A percentile compares a stretch with the other conserved stretches of the same genome.
Evolutionary conservation across 352 stramenopile genomes (phyloP).

Genomic region (Globisporangium spinosum): DNA sequence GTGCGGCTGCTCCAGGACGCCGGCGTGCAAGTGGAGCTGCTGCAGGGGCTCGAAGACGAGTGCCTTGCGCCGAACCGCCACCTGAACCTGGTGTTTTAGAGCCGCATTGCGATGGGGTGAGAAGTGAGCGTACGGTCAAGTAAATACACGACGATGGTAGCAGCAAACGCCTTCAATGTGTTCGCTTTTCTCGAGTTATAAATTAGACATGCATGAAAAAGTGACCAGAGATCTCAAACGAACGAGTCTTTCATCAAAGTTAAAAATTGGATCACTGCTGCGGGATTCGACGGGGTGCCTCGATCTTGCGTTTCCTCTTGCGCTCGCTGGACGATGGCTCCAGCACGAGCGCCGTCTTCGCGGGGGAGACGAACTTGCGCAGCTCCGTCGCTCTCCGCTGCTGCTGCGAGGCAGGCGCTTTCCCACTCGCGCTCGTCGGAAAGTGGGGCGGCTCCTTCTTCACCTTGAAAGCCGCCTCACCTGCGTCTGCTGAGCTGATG

Average conservation of each 20-base stretch:
- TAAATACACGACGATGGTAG: neutral
- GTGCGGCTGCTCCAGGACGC: conserved; percentile 65
- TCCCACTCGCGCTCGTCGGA: neutral
- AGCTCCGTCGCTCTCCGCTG: conserved; percentile 20
- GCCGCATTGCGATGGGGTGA: neutral
- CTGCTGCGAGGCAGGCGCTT: conserved; percentile 1
- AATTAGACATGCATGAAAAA: neutral
- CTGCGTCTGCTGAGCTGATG: neutral
- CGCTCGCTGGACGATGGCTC: conserved; percentile 25
- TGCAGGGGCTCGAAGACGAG: conserved; percentile 66
- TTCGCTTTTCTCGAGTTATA: neutral
- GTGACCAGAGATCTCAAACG: neutral
- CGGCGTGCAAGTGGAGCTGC: conserved; percentile 65
- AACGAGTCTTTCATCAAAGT: neutral
- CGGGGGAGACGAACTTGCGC: conserved; percentile 8
- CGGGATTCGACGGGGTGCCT: conserved; percentile 43
- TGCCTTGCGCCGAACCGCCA: conserved; percentile 75
- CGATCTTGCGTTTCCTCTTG: conserved; percentile 56
- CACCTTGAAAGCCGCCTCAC: neutral
- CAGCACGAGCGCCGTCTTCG: conserved; percentile 13
- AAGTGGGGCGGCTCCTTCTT: conserved; percentile 10
- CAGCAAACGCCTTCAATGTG: neutral
- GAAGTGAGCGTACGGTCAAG: neutral
- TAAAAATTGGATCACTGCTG: conserved; percentile 22
- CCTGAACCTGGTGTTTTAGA: conserved; percentile 56